Percentiles rank a stretch among this genome's conserved stretches.
Evolutionary conservation across 2,329 filamentous ascomycete species (phyloP).

Genomic region (Aspergillus thermomutatus): DNA sequence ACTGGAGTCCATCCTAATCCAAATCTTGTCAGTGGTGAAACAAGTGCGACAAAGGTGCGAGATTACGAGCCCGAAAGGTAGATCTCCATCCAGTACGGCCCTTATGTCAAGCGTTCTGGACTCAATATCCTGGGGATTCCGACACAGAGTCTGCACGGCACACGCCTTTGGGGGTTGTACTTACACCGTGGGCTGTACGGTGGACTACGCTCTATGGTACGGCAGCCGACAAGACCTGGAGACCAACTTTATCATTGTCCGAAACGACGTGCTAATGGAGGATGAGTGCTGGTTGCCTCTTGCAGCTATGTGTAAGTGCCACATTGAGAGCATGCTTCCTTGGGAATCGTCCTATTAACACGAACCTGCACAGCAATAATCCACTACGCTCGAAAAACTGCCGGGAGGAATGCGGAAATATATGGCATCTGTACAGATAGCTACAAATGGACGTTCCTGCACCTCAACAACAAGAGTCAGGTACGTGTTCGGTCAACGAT

Average conservation of each 20-base stretch:
- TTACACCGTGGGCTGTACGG: neutral
- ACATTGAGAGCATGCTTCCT: neutral
- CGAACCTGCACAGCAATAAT: neutral
- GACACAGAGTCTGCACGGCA: neutral
- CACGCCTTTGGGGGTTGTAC: neutral
- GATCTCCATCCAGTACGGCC: neutral
- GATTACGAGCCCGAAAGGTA: no score
- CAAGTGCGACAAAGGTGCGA: neutral
- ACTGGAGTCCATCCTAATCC: neutral
- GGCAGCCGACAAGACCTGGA: neutral
- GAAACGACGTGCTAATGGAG: neutral
- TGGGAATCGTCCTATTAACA: neutral
- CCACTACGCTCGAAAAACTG: neutral
- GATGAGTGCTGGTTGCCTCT: neutral
- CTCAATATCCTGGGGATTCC: neutral
- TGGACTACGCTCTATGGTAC: conserved; percentile 1
- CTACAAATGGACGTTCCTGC: conserved; percentile 2
- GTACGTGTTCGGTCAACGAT: neutral
- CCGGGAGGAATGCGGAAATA: neutral
- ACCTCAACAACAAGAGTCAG: neutral
- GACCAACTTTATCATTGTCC: neutral
- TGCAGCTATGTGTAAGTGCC: neutral
- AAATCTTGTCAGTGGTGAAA: neutral
- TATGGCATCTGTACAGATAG: conserved; percentile 2
- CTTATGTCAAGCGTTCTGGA: neutral